Base-by-base conservation (phyloP, 306 rosid species). In the Amphicarpaea edgeworthii region DNA sequence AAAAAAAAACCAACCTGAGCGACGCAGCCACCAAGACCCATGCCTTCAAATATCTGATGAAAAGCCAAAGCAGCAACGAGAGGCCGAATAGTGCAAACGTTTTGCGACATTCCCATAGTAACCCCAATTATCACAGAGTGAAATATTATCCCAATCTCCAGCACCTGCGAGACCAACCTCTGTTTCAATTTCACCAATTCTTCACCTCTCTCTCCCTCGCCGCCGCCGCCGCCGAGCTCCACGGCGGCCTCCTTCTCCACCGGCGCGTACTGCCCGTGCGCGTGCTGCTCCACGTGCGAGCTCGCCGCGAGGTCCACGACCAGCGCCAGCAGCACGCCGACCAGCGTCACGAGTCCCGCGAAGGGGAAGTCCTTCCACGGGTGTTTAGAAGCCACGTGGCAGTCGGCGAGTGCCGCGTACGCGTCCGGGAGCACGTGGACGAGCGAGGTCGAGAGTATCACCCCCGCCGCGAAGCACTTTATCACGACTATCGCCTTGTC, bases 341-440 rank as follows among this genome's bases (percentile, higher is more conserved):
- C 1, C 53, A 95, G 64, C 0, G 99, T 95, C 5, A 95, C 93
- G 0, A 92, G 81, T 0, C 99, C 99, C 0, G 97, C 77, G 77
- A 95, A 95, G 12, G 99, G 99, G 78, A 90, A 95, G 72, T 92
- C 97, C 81, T 77, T 81, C 97, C 97, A 95, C 0, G 97, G 99
- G 51, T 95, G 99, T 0, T 53, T 81, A 0, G 99, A 79, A 0
- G 97, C 91, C 45, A 92, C 89, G 0, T 77, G 92, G 93, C 97
- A 92, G 80, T 95, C 93, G 20, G 91, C 64, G 82, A 95, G 97
- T 24, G 99, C 93, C 21, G 79, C 82, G 82, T 65, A 95, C 70
- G 99, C 97, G 75, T 90, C 97, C 0, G 99, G 99, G 32, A 95
- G 96, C 6, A 95, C 99, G 92, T 95, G 99, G 82, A 95, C 97